Conservation (phyloP, 495 filamentous ascomycete species). For the Talaromyces ruber region DNA sequence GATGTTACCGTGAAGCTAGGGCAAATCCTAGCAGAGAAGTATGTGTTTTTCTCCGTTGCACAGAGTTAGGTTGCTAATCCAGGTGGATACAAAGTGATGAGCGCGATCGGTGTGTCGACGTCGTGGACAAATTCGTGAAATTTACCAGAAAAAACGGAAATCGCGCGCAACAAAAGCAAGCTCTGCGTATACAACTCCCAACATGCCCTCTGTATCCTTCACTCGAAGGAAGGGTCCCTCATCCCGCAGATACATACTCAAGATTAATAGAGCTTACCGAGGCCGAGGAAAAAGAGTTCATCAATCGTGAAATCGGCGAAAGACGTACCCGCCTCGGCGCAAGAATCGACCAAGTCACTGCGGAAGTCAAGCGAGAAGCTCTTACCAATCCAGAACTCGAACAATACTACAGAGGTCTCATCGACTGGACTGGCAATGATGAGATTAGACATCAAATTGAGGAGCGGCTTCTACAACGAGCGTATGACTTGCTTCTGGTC, state of each 20-base stretch:
- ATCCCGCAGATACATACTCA: constrained; percentile 73
- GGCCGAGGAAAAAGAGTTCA: constrained; percentile 76
- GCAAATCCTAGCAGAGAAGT: constrained; percentile 60
- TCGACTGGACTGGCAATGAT: constrained; percentile 87
- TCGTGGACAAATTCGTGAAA: constrained; percentile 70
- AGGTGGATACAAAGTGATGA: constrained; percentile 39
- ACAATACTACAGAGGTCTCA: constrained; percentile 66
- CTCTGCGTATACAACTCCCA: constrained; percentile 69
- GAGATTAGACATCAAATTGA: constrained; percentile 76
- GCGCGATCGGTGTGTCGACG: constrained; percentile 63
- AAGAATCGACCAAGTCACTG: constrained; percentile 67
- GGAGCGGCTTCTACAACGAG: constrained; percentile 78
- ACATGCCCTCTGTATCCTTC: constrained; percentile 65
- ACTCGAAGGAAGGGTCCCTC: constrained; percentile 78
- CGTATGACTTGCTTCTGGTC: constrained; percentile 65
- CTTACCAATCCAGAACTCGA: constrained; percentile 62
- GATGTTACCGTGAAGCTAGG: constrained; percentile 62
- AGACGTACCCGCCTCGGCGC: constrained; percentile 83
- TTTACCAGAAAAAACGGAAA: constrained; percentile 64
- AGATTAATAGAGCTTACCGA: constrained; percentile 81
- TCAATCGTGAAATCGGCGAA: constrained; percentile 86
- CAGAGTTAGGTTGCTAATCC: constrained; percentile 7
- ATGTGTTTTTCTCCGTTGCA: constrained; percentile 26
- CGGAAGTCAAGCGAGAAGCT: constrained; percentile 83
- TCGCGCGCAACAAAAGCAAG: constrained; percentile 59